Evolutionary conservation across 2,329 filamentous ascomycete genomes (phyloP).

Genomic region (Camillea tinctor): DNA sequence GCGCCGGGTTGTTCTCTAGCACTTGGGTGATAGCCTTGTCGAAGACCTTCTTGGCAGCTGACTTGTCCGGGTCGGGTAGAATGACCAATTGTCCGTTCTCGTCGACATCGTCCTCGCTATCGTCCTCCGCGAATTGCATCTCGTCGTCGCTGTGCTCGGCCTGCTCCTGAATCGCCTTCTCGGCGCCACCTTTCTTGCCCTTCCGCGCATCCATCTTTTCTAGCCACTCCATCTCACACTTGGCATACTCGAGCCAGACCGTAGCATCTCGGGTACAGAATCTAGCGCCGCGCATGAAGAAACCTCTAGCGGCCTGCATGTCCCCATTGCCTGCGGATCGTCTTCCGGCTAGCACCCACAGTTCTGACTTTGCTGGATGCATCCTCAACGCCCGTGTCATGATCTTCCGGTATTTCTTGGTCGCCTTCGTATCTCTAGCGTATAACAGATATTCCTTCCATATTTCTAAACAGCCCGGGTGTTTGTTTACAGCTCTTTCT

Average conservation of each 20-base stretch:
- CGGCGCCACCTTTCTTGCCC: conserved; percentile 40
- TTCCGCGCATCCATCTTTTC: conserved; percentile 75
- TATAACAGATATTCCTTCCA: conserved; percentile 93
- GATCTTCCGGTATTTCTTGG: conserved; percentile 63
- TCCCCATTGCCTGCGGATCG: conserved; percentile 78
- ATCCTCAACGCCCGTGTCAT: conserved; percentile 73
- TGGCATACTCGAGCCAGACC: conserved; percentile 88
- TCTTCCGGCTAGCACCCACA: conserved; percentile 86
- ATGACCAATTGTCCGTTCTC: conserved; percentile 37
- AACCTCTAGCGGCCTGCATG: conserved; percentile 80
- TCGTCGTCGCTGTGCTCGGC: conserved; percentile 46
- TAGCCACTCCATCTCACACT: conserved; percentile 90
- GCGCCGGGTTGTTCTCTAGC: conserved; percentile 73
- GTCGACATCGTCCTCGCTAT: conserved; percentile 44
- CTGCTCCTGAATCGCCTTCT: conserved; percentile 56
- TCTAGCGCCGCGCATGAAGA: conserved; percentile 83
- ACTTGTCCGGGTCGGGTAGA: conserved; percentile 44
- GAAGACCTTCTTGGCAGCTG: conserved; percentile 43
- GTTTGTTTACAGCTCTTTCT: conserved; percentile 80
- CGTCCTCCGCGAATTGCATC: conserved; percentile 42
- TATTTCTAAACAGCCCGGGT: conserved; percentile 75
- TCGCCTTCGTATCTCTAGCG: conserved; percentile 65
- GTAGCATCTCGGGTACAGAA: conserved; percentile 76
- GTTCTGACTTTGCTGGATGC: conserved; percentile 76
- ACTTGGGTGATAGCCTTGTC: conserved; percentile 45